Conservation (phyloP, 345 rosid species). For the Laguncularia racemosa region DNA sequence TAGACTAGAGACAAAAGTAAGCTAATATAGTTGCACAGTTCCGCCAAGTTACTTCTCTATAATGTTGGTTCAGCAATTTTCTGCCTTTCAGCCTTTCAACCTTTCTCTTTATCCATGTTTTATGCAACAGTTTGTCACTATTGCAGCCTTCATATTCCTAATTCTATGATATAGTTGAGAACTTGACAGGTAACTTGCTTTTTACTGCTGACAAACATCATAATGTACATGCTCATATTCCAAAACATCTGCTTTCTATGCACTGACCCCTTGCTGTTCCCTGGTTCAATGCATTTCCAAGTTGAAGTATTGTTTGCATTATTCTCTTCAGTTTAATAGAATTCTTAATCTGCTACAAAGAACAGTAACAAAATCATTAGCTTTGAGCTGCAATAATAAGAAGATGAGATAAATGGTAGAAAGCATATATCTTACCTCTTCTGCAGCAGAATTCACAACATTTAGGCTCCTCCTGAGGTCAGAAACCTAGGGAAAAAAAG, state of each 20-base stretch:
- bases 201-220: not conserved
- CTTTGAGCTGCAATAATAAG: not conserved
- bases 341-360: constrained; percentile 44
- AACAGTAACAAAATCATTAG: constrained; percentile 3
- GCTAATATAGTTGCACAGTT: no score
- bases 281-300: constrained; percentile 94
- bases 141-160: not conserved
- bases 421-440: constrained; percentile 45
- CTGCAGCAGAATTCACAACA: constrained; percentile 68
- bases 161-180: not conserved
- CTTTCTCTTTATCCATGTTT: no score
- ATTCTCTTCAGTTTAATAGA: constrained; percentile 74
- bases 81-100: no score
- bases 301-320: constrained; percentile 89
- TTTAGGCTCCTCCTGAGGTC: constrained; percentile 68
- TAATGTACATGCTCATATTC: not conserved
- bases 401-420: not conserved
- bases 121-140: no score
- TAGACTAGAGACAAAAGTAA: no score
- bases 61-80: no score
- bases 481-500: constrained; percentile 42
- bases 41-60: no score
- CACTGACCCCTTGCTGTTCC: constrained; percentile 97
- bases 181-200: not conserved
- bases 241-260: constrained; percentile 16